A percentile compares a stretch with the other conserved stretches of the same genome.
Conservation (phyloP, 2,329 filamentous ascomycete genomes). For the Leptographium procerum region DNA sequence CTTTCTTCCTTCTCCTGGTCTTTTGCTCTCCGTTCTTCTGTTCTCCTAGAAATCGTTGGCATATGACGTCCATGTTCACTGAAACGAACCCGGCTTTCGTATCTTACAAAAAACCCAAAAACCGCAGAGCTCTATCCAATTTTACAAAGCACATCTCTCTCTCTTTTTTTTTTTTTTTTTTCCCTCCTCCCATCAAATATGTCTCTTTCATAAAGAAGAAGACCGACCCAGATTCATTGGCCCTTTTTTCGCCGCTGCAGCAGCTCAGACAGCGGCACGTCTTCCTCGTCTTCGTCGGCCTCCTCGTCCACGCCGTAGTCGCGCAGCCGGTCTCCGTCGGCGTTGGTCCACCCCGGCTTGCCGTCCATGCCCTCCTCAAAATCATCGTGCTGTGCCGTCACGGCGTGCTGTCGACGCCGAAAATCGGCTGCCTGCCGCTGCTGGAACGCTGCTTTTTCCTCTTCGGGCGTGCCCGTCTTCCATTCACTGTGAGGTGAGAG, state of each 20-base stretch:
- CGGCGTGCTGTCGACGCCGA: conserved; percentile 29
- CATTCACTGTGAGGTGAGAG: background rate
- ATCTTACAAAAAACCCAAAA: background rate
- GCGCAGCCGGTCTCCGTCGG: conserved; percentile 60
- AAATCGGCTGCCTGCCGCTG: conserved; percentile 38
- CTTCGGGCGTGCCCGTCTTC: conserved; percentile 23
- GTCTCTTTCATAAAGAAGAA: background rate
- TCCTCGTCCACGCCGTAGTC: conserved; percentile 78
- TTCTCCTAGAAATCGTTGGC: background rate
- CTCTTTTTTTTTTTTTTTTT: too few species aligned
- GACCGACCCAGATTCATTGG: background rate
- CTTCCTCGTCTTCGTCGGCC: conserved; percentile 39
- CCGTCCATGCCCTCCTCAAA: conserved; percentile 27
- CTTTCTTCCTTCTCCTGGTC: background rate
- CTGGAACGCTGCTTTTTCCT: conserved; percentile 37
- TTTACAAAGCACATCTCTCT: too few species aligned
- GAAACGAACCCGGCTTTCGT: background rate
- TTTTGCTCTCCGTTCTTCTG: background rate
- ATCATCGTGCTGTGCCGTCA: conserved; percentile 12
- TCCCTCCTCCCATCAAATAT: too few species aligned
- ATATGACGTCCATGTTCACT: background rate
- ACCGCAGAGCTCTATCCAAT: background rate
- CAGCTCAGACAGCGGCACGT: conserved; percentile 60
- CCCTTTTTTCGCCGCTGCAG: conserved; percentile 38
- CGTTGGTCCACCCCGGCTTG: conserved; percentile 57